Conservation (phyloP, 2,329 filamentous ascomycete genomes). For the Orbilia brochopaga region DNA sequence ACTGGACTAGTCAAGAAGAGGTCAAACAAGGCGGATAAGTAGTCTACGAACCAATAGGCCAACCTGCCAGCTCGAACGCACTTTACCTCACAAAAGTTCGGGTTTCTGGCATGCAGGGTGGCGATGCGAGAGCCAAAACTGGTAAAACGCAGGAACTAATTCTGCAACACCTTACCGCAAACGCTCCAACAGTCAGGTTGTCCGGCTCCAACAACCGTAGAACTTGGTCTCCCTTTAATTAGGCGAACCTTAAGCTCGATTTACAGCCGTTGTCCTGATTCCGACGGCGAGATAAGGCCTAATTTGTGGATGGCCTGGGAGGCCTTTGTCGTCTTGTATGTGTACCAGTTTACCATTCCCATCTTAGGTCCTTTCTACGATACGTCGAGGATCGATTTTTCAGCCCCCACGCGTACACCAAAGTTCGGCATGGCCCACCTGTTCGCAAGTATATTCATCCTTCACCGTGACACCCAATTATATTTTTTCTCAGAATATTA, state of each 20-base stretch:
- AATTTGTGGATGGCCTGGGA: conserved; percentile 1
- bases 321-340: neutral
- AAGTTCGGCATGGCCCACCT: neutral
- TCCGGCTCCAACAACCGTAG: neutral
- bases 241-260: neutral
- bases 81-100: neutral
- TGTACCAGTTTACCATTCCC: neutral
- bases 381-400: conserved; percentile 1
- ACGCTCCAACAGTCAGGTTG: neutral
- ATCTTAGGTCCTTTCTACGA: neutral
- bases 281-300: conserved; percentile 10
- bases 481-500: neutral
- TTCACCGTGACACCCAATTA: neutral
- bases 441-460: neutral
- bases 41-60: neutral
- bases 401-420: neutral
- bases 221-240: neutral
- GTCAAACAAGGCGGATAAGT: conserved; percentile 4
- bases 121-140: conserved; percentile 1
- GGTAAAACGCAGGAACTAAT: conserved; percentile 1
- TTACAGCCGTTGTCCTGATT: neutral
- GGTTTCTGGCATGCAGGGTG: conserved; percentile 7
- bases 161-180: conserved; percentile 4
- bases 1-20: neutral
- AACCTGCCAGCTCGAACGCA: neutral